A percentile compares a stretch with the other conserved stretches of the same genome.
Conservation (phyloP, 2,329 filamentous ascomycete species). For the Lomentospora prolificans region DNA sequence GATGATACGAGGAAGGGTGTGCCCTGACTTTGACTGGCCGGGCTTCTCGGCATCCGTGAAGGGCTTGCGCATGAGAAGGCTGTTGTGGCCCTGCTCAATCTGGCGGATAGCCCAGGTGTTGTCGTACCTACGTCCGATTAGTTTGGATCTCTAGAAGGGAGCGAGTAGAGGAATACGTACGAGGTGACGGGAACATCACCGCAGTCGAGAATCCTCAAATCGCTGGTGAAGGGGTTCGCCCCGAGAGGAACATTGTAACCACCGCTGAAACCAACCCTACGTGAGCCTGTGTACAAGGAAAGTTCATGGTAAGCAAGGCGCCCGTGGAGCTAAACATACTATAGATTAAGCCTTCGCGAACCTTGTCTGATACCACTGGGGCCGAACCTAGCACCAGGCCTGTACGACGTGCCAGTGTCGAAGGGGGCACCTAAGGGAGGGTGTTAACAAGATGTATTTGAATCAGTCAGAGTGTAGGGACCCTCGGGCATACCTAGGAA, state of each 20-base stretch:
- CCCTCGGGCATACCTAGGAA: constrained; percentile 61
- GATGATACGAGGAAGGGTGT: constrained; percentile 31
- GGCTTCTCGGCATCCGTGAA: constrained; percentile 22
- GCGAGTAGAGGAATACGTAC: constrained; percentile 42
- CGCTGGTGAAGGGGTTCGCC: constrained; percentile 74
- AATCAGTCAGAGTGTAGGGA: constrained; percentile 56
- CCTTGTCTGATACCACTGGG: constrained; percentile 80
- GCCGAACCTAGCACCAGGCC: constrained; percentile 70
- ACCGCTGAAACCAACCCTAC: constrained; percentile 43
- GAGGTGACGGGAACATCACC: constrained; percentile 83
- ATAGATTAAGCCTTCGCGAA: constrained; percentile 75
- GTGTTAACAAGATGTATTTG: constrained; percentile 30
- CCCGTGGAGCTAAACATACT: constrained; percentile 48
- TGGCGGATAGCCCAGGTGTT: constrained; percentile 72
- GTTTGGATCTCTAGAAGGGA: neutral
- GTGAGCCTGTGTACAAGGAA: constrained; percentile 27
- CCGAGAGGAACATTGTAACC: constrained; percentile 77
- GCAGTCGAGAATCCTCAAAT: constrained; percentile 76
- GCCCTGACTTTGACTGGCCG: constrained; percentile 24
- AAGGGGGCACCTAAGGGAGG: constrained; percentile 52
- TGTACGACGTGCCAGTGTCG: constrained; percentile 77
- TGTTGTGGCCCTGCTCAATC: constrained; percentile 71
- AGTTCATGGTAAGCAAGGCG: constrained; percentile 69
- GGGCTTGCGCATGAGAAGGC: constrained; percentile 44
- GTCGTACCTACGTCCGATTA: constrained; percentile 31